These are phyloP conservation scores for Zymoseptoria brevis DNA, from an alignment of 2,329 filamentous ascomycete species.

Conservation along the genomic window DNA sequence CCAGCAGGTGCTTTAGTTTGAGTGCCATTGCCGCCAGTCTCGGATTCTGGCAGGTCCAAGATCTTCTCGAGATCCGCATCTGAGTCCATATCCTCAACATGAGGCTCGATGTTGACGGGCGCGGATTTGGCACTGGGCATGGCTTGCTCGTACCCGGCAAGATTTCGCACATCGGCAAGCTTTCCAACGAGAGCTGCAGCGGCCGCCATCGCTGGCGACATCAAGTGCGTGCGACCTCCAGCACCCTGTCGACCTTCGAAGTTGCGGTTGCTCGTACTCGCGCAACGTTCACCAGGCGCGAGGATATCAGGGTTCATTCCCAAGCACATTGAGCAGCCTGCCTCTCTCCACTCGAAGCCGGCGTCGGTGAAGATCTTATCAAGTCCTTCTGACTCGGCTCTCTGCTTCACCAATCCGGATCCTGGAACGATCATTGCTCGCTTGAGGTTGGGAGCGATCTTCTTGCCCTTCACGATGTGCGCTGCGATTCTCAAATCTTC, in stretches of 20 bases:
- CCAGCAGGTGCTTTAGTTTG: slow-evolving; percentile 40
- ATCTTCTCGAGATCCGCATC: slow-evolving; percentile 58
- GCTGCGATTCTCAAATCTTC: slow-evolving; percentile 89
- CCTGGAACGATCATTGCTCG: slow-evolving; percentile 94
- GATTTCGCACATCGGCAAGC: slow-evolving; percentile 81
- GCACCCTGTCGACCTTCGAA: slow-evolving; percentile 96
- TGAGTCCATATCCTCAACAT: slow-evolving; percentile 50
- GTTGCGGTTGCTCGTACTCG: slow-evolving; percentile 92
- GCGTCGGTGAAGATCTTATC: slow-evolving; percentile 88
- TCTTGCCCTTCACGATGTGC: slow-evolving; percentile 75
- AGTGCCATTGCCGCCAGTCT: slow-evolving; percentile 51
- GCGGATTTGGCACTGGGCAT: slow-evolving; percentile 35
- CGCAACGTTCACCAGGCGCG: slow-evolving; percentile 83
- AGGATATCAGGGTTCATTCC: slow-evolving; percentile 99
- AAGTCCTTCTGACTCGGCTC: slow-evolving; percentile 84
- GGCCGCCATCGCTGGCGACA: slow-evolving; percentile 96
- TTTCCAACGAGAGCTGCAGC: slow-evolving; percentile 84
- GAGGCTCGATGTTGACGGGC: slow-evolving; percentile 50
- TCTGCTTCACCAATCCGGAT: slow-evolving; percentile 85
- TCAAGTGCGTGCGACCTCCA: slow-evolving; percentile 81
- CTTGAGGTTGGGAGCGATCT: slow-evolving; percentile 81
- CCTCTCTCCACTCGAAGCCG: slow-evolving; percentile 96
- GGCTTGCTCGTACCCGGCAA: slow-evolving; percentile 49
- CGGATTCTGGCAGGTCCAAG: slow-evolving; percentile 57
- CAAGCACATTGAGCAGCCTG: slow-evolving; percentile 97